Percentiles rank a stretch among this genome's conserved stretches.
These are phyloP conservation scores for Xanthoconium purpureum DNA, from an alignment of 768 basidiomycete species.

Conservation along the genomic window DNA sequence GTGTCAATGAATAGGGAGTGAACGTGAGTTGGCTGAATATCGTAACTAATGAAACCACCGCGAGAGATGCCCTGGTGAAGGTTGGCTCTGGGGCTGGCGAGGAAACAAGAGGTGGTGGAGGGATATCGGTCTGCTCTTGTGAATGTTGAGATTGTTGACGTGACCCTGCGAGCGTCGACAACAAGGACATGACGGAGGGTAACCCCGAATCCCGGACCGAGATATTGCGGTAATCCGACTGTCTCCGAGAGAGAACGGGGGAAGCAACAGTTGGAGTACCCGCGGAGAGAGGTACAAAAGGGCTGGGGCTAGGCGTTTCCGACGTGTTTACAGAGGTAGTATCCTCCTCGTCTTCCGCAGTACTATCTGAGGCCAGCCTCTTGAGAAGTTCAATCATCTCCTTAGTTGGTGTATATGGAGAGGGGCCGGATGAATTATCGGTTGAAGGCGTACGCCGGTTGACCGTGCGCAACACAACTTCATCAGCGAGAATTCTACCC, in stretches of 20 bases:
- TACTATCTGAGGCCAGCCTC: conserved; percentile 35
- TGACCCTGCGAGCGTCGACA: conserved; percentile 62
- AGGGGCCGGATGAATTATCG: conserved; percentile 16
- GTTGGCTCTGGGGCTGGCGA: conserved; percentile 26
- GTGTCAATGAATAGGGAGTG: conserved; percentile 53
- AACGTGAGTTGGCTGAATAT: conserved; percentile 72
- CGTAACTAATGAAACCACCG: conserved; percentile 59
- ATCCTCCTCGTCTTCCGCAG: conserved; percentile 42
- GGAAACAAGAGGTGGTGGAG: conserved; percentile 28
- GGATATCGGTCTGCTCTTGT: conserved; percentile 36
- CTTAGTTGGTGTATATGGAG: conserved; percentile 14
- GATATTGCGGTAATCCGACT: conserved; percentile 48
- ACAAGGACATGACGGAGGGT: conserved; percentile 60
- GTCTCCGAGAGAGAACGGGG: conserved; percentile 55
- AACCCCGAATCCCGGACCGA: conserved; percentile 46
- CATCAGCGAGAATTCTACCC: conserved; percentile 68
- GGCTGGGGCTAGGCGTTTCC: conserved; percentile 39
- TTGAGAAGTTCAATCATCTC: conserved; percentile 43
- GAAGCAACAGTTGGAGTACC: conserved; percentile 40
- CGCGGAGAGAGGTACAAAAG: conserved; percentile 25
- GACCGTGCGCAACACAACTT: conserved; percentile 54
- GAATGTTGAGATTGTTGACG: conserved; percentile 57
- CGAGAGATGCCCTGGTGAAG: conserved; percentile 51
- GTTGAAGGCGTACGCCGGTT: conserved; percentile 33
- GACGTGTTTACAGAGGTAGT: conserved; percentile 38